Evolutionary conservation across 371 early-diverging fungal species (phyloP).

Genomic region (Circinella minor): DNA sequence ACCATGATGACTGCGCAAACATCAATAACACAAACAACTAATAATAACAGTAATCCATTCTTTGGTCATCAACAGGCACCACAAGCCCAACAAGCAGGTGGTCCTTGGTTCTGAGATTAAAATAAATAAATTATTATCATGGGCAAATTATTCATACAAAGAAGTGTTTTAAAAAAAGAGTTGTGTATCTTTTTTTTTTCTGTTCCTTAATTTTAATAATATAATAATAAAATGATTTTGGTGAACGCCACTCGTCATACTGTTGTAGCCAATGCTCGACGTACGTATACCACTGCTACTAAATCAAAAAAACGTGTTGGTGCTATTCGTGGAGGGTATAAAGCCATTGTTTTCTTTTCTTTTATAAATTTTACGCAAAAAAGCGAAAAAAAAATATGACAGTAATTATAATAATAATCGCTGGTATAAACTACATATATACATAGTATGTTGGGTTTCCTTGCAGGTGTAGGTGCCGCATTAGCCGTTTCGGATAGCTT

Average conservation of each 20-base stretch:
- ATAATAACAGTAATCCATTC: not conserved
- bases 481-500: constrained; percentile 24
- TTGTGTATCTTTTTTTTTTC: not conserved
- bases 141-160: too few species aligned
- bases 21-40: not conserved
- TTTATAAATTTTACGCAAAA: too few species aligned
- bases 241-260: constrained; percentile 7
- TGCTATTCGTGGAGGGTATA: constrained; percentile 21
- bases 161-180: too few species aligned
- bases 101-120: constrained; percentile 6
- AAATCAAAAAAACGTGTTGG: constrained; percentile 15
- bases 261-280: constrained; percentile 2
- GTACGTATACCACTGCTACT: constrained; percentile 9
- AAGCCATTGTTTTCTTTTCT: too few species aligned
- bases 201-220: not conserved
- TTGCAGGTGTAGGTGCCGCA: constrained; percentile 18
- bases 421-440: too few species aligned
- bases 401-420: too few species aligned
- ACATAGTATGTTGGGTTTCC: constrained; percentile 22
- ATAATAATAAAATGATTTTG: constrained; percentile 2
- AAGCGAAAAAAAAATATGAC: too few species aligned
- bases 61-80: not conserved
- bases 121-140: not conserved
- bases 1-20: not conserved
- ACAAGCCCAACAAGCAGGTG: not conserved